A percentile compares a stretch with the other conserved stretches of the same genome.
Evolutionary conservation across 179 eudicot species (phyloP).

Genomic region (Beta corolliflora): DNA sequence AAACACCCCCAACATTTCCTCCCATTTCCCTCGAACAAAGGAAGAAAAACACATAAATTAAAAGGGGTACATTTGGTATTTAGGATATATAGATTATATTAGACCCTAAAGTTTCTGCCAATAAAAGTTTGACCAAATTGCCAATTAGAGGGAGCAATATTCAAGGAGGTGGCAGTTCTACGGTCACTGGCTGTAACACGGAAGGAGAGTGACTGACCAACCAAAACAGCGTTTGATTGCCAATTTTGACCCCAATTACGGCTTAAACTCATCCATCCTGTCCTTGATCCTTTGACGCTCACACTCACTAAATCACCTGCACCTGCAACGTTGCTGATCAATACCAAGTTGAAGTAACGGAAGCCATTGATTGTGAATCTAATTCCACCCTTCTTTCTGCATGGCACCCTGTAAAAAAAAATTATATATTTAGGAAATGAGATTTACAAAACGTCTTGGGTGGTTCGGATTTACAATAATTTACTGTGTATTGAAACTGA

Average conservation of each 20-base stretch:
- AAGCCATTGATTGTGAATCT: conserved; percentile 54
- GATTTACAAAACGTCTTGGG: too few relatives aligned
- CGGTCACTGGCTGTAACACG: conserved; percentile 60
- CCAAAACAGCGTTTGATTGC: conserved; percentile 54
- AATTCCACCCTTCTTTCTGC: conserved; percentile 51
- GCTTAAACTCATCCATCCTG: conserved; percentile 59
- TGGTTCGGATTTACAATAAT: too few relatives aligned
- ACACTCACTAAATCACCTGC: conserved; percentile 56
- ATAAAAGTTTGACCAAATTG: conserved; percentile 63
- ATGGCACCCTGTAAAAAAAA: conserved; percentile 41
- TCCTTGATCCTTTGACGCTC: conserved; percentile 56
- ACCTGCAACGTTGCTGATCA: conserved; percentile 69
- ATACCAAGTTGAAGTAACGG: conserved; percentile 61
- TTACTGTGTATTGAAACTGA: too few relatives aligned
- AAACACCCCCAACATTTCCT: conserved; percentile 4
- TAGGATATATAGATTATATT: not conserved
- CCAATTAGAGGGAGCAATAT: conserved; percentile 60
- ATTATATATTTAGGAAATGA: too few relatives aligned
- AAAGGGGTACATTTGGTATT: not conserved
- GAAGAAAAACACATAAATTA: not conserved
- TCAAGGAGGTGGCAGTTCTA: conserved; percentile 55
- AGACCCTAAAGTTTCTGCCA: conserved; percentile 62
- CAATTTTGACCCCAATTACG: conserved; percentile 76
- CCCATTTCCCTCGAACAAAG: conserved; percentile 13
- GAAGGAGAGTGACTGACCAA: conserved; percentile 64